A percentile compares a stretch with the other conserved stretches of the same genome.
Evolutionary conservation across 1,139 yeast species (phyloP).

Genomic region (Debaryomycetaceae sp.): DNA sequence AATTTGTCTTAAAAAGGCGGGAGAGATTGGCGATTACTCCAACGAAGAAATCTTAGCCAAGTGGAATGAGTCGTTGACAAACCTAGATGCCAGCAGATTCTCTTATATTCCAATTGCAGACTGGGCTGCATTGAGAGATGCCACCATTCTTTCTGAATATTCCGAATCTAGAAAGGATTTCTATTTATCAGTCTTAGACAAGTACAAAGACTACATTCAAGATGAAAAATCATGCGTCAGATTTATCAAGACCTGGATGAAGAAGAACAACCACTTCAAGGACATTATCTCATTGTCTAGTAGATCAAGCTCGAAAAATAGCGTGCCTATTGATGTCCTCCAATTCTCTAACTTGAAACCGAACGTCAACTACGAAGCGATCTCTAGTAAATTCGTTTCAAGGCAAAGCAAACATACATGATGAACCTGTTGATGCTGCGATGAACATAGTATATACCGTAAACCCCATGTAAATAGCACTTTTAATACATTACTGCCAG

Average conservation of each 20-base stretch:
- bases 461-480: not conserved
- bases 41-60: slow-evolving; percentile 51
- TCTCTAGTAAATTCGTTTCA: slow-evolving; percentile 15
- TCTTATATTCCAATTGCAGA: slow-evolving; percentile 75
- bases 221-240: slow-evolving; percentile 28
- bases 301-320: slow-evolving; percentile 14
- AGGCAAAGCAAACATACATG: not conserved
- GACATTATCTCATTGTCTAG: slow-evolving; percentile 19
- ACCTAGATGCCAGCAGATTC: slow-evolving; percentile 54
- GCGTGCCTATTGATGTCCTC: slow-evolving; percentile 21
- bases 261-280: slow-evolving; percentile 18
- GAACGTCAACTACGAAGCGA: slow-evolving; percentile 26
- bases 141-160: slow-evolving; percentile 54
- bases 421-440: not conserved
- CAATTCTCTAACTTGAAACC: slow-evolving; percentile 25
- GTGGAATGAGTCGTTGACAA: slow-evolving; percentile 58
- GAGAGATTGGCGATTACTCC: slow-evolving; percentile 53
- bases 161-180: slow-evolving; percentile 47
- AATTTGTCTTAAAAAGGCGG: slow-evolving; percentile 72
- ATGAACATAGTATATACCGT: not conserved
- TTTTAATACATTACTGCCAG: not conserved
- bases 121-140: slow-evolving; percentile 83
- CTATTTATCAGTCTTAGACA: slow-evolving; percentile 56
- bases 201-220: slow-evolving; percentile 46
- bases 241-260: slow-evolving; percentile 34